phyloP scores from a whole-genome alignment of 2,329 filamentous ascomycete species.

The Alternaria sp. region DNA sequence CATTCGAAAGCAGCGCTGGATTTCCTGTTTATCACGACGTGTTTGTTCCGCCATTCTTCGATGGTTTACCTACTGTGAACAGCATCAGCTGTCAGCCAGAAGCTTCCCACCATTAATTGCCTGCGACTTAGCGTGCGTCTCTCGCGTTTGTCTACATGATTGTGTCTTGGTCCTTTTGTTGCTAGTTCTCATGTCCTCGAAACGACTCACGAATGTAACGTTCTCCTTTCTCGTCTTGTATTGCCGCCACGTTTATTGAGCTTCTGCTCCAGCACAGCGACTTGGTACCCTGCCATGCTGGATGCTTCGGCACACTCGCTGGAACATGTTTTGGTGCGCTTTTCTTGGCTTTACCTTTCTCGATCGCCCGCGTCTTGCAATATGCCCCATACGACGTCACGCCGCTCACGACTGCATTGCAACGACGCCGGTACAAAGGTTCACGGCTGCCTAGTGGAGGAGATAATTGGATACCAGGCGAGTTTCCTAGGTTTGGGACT shows the following conservation, averaged over 20 bases:
- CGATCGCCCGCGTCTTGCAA: slow-evolving; percentile 23
- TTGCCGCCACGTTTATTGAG: neutral
- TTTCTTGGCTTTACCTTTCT: slow-evolving; percentile 11
- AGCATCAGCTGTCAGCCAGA: slow-evolving; percentile 2
- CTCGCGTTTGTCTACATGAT: neutral
- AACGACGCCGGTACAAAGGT: slow-evolving; percentile 22
- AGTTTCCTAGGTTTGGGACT: slow-evolving; percentile 6
- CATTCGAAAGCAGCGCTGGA: slow-evolving; percentile 8
- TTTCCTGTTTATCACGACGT: slow-evolving; percentile 11
- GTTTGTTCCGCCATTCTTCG: slow-evolving; percentile 16
- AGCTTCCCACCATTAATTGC: slow-evolving; percentile 1
- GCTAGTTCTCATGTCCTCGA: neutral
- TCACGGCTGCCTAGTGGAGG: slow-evolving; percentile 24
- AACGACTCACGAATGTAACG: slow-evolving; percentile 19
- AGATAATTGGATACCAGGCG: slow-evolving; percentile 12
- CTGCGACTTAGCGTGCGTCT: neutral
- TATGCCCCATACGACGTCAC: slow-evolving; percentile 41
- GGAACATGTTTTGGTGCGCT: slow-evolving; percentile 9
- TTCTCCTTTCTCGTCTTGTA: slow-evolving; percentile 3
- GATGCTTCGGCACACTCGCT: slow-evolving; percentile 28
- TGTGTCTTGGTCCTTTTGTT: neutral
- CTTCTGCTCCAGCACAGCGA: slow-evolving; percentile 22
- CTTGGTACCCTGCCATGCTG: neutral
- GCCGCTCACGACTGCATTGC: slow-evolving; percentile 37
- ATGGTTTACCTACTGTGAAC: slow-evolving; percentile 19